Evolutionary conservation across 768 basidiomycete species (phyloP).

Genomic region (Suillus lakei): DNA sequence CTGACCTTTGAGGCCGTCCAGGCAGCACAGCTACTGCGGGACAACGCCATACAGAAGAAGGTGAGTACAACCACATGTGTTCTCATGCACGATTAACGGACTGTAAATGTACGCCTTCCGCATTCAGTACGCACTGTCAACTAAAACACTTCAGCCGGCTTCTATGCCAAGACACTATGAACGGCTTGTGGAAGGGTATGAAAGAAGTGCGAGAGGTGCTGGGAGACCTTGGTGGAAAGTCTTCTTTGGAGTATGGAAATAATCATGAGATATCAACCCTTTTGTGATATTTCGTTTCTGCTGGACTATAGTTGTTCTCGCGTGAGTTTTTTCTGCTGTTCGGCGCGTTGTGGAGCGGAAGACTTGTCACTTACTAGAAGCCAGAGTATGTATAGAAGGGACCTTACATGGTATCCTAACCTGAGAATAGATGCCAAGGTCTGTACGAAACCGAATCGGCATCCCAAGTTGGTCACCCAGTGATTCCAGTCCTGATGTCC

Average conservation of each 20-base stretch:
- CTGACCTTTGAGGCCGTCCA: slow-evolving; percentile 65
- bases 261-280: slow-evolving; percentile 1
- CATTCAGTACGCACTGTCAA: slow-evolving; percentile 67
- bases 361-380: background rate
- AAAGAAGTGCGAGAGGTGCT: slow-evolving; percentile 78
- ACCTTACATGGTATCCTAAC: background rate
- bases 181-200: slow-evolving; percentile 72
- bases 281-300: background rate
- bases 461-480: background rate
- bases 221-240: slow-evolving; percentile 84
- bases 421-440: background rate
- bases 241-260: slow-evolving; percentile 73
- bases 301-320: background rate
- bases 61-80: slow-evolving; percentile 37
- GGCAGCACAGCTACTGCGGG: slow-evolving; percentile 58
- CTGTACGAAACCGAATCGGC: background rate
- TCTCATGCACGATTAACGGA: slow-evolving; percentile 12
- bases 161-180: slow-evolving; percentile 78
- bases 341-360: background rate
- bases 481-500: background rate
- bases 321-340: background rate
- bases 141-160: slow-evolving; percentile 66
- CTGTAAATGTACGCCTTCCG: slow-evolving; percentile 21
- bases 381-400: slow-evolving; percentile 1
- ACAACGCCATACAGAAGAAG: slow-evolving; percentile 61